Evolutionary conservation across 805 yeast species (phyloP).

Genomic region (Metschnikowia vanudenii): DNA sequence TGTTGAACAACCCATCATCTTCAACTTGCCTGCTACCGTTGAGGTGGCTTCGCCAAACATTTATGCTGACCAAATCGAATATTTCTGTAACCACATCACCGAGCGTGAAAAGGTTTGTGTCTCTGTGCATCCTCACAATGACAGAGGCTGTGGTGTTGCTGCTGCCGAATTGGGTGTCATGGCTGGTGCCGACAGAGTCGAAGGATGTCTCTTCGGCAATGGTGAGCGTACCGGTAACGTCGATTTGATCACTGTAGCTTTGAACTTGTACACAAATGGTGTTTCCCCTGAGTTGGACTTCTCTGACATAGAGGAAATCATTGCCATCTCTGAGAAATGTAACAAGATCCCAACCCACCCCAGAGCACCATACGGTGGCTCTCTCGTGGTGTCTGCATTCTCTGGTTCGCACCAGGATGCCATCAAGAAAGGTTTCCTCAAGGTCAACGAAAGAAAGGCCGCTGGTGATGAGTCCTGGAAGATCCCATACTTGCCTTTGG

Average conservation of each 20-base stretch:
- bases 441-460: slow-evolving; percentile 53
- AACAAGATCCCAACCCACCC: slow-evolving; percentile 73
- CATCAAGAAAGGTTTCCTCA: slow-evolving; percentile 61
- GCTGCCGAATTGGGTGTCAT: slow-evolving; percentile 73
- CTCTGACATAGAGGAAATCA: slow-evolving; percentile 63
- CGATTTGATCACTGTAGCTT: slow-evolving; percentile 70
- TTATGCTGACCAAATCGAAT: slow-evolving; percentile 80
- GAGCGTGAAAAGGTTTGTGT: slow-evolving; percentile 71
- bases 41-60: slow-evolving; percentile 75
- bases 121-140: slow-evolving; percentile 75
- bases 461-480: slow-evolving; percentile 51
- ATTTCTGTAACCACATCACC: slow-evolving; percentile 62
- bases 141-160: slow-evolving; percentile 82
- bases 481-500: slow-evolving; percentile 76
- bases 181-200: slow-evolving; percentile 86
- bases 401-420: slow-evolving; percentile 75
- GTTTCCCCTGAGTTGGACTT: slow-evolving; percentile 69
- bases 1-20: slow-evolving; percentile 69
- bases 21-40: slow-evolving; percentile 79
- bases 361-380: slow-evolving; percentile 81
- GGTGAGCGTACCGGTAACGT: slow-evolving; percentile 88
- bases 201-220: slow-evolving; percentile 79
- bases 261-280: slow-evolving; percentile 78
- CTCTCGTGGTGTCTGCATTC: slow-evolving; percentile 75
- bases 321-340: slow-evolving; percentile 70